Evolutionary conservation across 2,329 filamentous ascomycete species (phyloP).

Genomic region (Hymenoscyphus occultus): DNA sequence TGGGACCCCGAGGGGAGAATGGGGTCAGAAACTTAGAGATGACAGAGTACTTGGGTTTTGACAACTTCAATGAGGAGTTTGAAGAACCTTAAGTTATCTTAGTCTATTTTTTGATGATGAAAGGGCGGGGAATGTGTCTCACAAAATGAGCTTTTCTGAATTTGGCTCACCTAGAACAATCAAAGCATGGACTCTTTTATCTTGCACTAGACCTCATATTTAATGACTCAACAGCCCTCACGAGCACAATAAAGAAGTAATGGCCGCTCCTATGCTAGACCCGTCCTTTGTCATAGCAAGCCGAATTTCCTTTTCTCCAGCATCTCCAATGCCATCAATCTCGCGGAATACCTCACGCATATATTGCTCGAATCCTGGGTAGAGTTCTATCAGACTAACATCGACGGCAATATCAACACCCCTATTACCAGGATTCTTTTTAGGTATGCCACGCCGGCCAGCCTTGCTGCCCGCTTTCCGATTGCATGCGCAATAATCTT

Average conservation of each 20-base stretch:
- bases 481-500: too few species aligned
- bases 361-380: background rate
- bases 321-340: background rate
- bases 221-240: background rate
- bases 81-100: background rate
- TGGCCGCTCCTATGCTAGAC: background rate
- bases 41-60: background rate
- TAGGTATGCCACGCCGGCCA: background rate
- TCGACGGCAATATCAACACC: background rate
- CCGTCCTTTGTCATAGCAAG: background rate
- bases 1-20: background rate
- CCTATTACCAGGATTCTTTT: background rate
- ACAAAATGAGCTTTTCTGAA: too few species aligned
- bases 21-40: background rate
- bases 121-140: too few species aligned
- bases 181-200: too few species aligned
- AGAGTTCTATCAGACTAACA: background rate
- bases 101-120: too few species aligned
- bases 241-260: background rate
- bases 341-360: background rate
- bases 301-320: background rate
- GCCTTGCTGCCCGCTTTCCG: too few species aligned
- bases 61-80: background rate
- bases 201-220: too few species aligned
- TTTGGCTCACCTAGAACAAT: too few species aligned